phyloP scores from a whole-genome alignment of 2,329 filamentous ascomycete genomes.

The Trematosphaeria pertusa region DNA sequence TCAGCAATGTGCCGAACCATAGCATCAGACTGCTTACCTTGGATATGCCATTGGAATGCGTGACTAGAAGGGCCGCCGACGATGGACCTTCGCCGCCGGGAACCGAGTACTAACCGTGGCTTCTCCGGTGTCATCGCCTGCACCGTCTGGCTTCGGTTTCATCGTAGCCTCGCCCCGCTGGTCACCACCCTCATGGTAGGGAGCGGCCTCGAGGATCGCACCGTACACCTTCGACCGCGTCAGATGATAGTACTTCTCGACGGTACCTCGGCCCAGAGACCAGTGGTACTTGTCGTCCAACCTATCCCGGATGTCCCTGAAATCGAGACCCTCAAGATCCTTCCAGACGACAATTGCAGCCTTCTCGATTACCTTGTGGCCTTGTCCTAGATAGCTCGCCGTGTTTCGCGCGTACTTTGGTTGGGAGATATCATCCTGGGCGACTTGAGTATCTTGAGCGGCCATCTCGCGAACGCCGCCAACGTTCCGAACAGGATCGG shows the following conservation, averaged over 20 bases:
- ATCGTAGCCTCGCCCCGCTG: too few relatives aligned
- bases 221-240: constrained; percentile 17
- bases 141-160: too few relatives aligned
- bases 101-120: too few relatives aligned
- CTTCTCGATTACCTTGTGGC: constrained; percentile 12
- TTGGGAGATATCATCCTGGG: not conserved
- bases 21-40: too few relatives aligned
- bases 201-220: not conserved
- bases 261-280: constrained; percentile 18
- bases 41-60: too few relatives aligned
- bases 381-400: constrained; percentile 1
- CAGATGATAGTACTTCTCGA: constrained; percentile 20
- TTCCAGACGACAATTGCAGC: constrained; percentile 25
- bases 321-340: constrained; percentile 14
- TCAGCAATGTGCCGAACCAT: too few relatives aligned
- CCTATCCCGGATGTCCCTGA: constrained; percentile 18
- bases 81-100: too few relatives aligned
- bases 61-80: too few relatives aligned
- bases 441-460: not conserved
- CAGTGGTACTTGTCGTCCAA: constrained; percentile 16
- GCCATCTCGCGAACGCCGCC: not conserved
- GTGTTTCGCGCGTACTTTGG: not conserved
- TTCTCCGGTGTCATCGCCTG: too few relatives aligned
- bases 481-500: constrained; percentile 1
- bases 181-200: too few relatives aligned